Evolutionary conservation across 805 yeast species (phyloP).

Genomic region (Cyberlindnera mrakii): DNA sequence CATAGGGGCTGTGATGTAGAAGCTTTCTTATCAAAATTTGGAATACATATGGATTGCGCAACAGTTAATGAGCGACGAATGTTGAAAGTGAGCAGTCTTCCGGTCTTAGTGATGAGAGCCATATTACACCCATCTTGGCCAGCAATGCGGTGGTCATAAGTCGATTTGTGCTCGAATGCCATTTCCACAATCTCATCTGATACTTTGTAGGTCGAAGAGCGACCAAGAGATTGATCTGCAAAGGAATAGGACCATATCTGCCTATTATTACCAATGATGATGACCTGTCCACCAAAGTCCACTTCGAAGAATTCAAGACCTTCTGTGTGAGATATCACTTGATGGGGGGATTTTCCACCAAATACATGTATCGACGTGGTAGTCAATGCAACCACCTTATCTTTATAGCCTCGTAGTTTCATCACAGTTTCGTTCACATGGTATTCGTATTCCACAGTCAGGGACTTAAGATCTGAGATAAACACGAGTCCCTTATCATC

Average conservation of each 20-base stretch:
- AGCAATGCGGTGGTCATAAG: constrained; percentile 11
- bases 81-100: constrained; percentile 13
- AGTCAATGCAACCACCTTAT: constrained; percentile 5
- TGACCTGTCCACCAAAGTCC: constrained; percentile 18
- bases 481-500: constrained; percentile 14
- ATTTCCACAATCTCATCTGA: constrained; percentile 9
- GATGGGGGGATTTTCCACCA: not conserved
- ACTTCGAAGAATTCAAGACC: constrained; percentile 14
- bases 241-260: constrained; percentile 10
- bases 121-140: constrained; percentile 24
- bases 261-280: constrained; percentile 8
- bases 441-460: constrained; percentile 3
- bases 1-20: constrained; percentile 8
- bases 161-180: constrained; percentile 14
- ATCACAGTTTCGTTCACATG: constrained; percentile 4
- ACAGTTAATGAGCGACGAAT: constrained; percentile 5
- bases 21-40: not conserved
- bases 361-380: constrained; percentile 3
- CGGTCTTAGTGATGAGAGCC: constrained; percentile 11
- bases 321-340: constrained; percentile 3
- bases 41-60: constrained; percentile 3
- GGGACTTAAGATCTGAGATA: constrained; percentile 15
- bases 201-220: constrained; percentile 1
- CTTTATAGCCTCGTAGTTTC: constrained; percentile 8
- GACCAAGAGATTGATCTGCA: constrained; percentile 10